Conservation (phyloP, 2,329 filamentous ascomycete species). For the Gnomoniopsis sp. region DNA sequence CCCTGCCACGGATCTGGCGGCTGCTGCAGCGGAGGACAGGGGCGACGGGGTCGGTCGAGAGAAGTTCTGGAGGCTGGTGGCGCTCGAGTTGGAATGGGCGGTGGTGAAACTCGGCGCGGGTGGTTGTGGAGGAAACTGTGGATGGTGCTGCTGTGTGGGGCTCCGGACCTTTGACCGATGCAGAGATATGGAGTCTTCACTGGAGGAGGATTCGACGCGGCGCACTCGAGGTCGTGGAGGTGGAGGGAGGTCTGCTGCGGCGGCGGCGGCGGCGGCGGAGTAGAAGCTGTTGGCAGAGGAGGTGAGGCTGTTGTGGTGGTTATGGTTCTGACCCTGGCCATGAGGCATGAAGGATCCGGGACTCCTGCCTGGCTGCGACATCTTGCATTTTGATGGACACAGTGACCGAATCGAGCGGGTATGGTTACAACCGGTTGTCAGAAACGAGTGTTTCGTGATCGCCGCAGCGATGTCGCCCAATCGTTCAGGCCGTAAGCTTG, state of each 20-base stretch:
- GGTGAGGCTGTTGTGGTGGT: slow-evolving; percentile 16
- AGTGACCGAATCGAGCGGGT: background rate
- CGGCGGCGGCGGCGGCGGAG: slow-evolving; percentile 32
- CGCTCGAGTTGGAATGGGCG: slow-evolving; percentile 45
- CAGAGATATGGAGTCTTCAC: slow-evolving; percentile 34
- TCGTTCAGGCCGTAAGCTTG: background rate
- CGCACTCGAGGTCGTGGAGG: slow-evolving; percentile 34
- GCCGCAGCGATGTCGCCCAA: background rate
- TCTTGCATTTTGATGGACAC: slow-evolving; percentile 42
- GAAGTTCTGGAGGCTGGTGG: slow-evolving; percentile 52
- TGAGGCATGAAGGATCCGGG: slow-evolving; percentile 51
- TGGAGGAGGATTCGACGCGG: slow-evolving; percentile 43
- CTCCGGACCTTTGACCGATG: slow-evolving; percentile 42
- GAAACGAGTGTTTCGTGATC: slow-evolving; percentile 5
- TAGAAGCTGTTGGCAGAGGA: slow-evolving; percentile 24
- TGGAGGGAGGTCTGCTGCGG: slow-evolving; percentile 22
- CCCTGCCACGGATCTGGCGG: slow-evolving; percentile 18
- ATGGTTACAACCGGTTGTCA: background rate
- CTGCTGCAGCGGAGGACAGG: slow-evolving; percentile 28
- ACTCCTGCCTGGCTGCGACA: slow-evolving; percentile 43
- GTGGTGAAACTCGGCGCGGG: slow-evolving; percentile 38
- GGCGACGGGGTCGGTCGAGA: slow-evolving; percentile 46
- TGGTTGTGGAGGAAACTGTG: slow-evolving; percentile 14
- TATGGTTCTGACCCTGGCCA: slow-evolving; percentile 19
- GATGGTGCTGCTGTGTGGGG: slow-evolving; percentile 20